These are phyloP conservation scores for Schizosaccharomyces versatilis DNA, from an alignment of 1,139 yeast species.

Conservation along the genomic window DNA sequence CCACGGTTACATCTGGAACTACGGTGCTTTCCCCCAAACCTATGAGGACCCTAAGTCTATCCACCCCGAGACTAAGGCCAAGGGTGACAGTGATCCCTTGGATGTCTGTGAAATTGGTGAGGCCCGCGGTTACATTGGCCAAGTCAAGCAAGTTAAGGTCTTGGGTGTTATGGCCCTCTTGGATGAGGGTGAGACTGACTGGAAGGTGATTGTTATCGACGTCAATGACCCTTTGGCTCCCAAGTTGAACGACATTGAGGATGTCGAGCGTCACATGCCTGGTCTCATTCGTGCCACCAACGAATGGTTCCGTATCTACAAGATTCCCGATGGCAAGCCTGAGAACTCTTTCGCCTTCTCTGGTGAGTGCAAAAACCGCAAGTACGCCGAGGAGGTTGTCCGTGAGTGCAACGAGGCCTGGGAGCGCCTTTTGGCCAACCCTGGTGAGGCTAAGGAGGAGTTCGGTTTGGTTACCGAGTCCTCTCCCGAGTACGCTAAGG, in stretches of 20 bases:
- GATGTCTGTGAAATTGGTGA: conserved; percentile 89
- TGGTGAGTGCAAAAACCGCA: conserved; percentile 52
- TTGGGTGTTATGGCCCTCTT: conserved; percentile 82
- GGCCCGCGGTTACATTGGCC: conserved; percentile 43
- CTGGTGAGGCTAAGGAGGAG: conserved; percentile 21
- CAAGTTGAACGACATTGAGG: conserved; percentile 54
- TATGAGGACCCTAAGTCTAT: conserved; percentile 56
- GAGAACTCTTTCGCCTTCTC: conserved; percentile 67
- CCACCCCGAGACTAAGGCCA: conserved; percentile 29
- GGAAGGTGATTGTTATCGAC: conserved; percentile 83
- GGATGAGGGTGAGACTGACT: conserved; percentile 94
- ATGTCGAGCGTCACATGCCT: conserved; percentile 65
- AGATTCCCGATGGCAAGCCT: conserved; percentile 84
- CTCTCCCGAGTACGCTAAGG: conserved; percentile 8
- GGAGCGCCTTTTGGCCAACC: conserved; percentile 42
- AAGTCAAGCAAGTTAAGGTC: conserved; percentile 64
- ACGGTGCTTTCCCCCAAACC: conserved; percentile 93
- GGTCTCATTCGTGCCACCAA: conserved; percentile 65
- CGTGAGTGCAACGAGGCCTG: conserved; percentile 63
- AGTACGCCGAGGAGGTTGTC: conserved; percentile 48
- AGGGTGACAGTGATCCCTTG: conserved; percentile 89
- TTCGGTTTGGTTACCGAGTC: conserved; percentile 25
- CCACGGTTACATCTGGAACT: conserved; percentile 52
- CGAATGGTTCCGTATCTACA: conserved; percentile 92
- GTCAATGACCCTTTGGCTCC: conserved; percentile 59